phyloP scores from a whole-genome alignment of 2,329 filamentous ascomycete species.

The Trichoderma endophyticum region DNA sequence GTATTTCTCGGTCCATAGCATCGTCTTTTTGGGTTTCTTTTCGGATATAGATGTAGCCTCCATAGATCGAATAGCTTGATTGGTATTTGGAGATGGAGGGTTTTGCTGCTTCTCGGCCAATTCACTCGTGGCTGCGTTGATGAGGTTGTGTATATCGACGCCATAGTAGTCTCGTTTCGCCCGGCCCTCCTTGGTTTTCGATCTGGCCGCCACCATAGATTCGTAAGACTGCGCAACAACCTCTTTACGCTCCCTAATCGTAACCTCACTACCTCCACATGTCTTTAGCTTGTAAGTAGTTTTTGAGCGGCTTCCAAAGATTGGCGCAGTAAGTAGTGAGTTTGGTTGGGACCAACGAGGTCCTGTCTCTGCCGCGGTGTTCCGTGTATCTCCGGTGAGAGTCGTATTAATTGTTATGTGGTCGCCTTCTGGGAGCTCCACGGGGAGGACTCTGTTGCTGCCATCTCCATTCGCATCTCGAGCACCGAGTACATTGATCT shows the following conservation, averaged over 20 bases:
- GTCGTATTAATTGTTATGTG: background rate
- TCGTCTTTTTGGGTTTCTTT: slow-evolving; percentile 47
- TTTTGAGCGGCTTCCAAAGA: slow-evolving; percentile 27
- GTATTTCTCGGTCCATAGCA: slow-evolving; percentile 97
- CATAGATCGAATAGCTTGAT: slow-evolving; percentile 41
- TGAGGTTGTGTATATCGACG: slow-evolving; percentile 80
- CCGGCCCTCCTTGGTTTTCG: slow-evolving; percentile 62
- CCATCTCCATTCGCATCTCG: slow-evolving; percentile 13
- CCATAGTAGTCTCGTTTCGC: slow-evolving; percentile 83
- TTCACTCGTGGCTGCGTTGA: slow-evolving; percentile 67
- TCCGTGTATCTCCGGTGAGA: background rate
- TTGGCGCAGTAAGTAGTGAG: slow-evolving; percentile 29
- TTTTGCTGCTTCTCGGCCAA: slow-evolving; percentile 38
- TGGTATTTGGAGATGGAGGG: slow-evolving; percentile 4
- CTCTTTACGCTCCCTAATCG: slow-evolving; percentile 53
- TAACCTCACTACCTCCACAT: slow-evolving; percentile 55
- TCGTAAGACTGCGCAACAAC: slow-evolving; percentile 56
- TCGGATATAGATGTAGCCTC: slow-evolving; percentile 32
- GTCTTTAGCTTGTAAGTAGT: slow-evolving; percentile 46
- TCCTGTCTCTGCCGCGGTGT: background rate
- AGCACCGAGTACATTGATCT: background rate
- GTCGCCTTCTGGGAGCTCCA: background rate
- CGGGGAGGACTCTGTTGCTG: background rate
- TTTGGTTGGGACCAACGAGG: slow-evolving; percentile 24
- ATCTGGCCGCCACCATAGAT: slow-evolving; percentile 64